Evolutionary conservation across 805 yeast genomes (phyloP).

Genomic region (Cyberlindnera mrakii): DNA sequence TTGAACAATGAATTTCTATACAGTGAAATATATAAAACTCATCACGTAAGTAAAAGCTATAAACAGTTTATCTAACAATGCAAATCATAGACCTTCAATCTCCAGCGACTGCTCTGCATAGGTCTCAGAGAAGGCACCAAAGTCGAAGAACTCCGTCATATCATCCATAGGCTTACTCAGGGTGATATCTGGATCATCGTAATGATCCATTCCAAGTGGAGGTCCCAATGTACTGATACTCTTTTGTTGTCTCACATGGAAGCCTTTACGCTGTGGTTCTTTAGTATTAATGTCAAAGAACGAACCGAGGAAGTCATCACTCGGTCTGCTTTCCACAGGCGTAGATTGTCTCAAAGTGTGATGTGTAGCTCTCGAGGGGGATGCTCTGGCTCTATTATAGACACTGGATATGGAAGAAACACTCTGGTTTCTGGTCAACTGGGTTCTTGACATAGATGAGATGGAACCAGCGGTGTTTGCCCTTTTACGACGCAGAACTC

Average conservation of each 20-base stretch:
- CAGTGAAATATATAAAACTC: constrained; percentile 1
- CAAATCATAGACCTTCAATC: neutral
- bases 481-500: constrained; percentile 21
- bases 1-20: constrained; percentile 5
- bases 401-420: constrained; percentile 19
- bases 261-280: constrained; percentile 3
- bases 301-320: constrained; percentile 13
- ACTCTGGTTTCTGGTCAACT: constrained; percentile 19
- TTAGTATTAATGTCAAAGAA: constrained; percentile 16
- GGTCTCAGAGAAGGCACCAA: constrained; percentile 19
- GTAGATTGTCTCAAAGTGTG: constrained; percentile 15
- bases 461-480: constrained; percentile 22
- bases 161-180: constrained; percentile 1
- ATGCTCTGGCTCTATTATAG: constrained; percentile 11
- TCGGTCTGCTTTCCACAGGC: constrained; percentile 11
- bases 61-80: neutral
- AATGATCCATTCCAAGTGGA: constrained; percentile 12
- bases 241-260: constrained; percentile 11
- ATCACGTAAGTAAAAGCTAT: neutral
- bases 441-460: constrained; percentile 6
- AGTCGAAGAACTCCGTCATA: constrained; percentile 19
- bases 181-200: neutral
- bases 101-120: neutral
- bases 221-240: constrained; percentile 20
- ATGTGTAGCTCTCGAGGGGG: constrained; percentile 17